Evolutionary conservation across 371 early-diverging fungal genomes (phyloP).

Genomic region (Smittium mucronatum): DNA sequence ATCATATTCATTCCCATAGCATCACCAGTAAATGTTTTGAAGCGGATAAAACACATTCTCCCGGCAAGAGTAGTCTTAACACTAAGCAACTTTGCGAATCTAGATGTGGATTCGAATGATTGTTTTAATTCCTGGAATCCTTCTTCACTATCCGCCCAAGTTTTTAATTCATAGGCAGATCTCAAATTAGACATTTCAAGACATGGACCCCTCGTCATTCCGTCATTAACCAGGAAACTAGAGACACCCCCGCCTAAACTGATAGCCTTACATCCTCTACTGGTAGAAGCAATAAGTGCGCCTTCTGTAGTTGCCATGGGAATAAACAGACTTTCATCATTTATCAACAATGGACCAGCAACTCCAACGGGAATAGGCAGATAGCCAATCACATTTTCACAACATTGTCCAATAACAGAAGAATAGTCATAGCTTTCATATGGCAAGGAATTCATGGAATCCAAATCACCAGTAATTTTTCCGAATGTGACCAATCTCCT

Average conservation of each 20-base stretch:
- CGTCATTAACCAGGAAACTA: slow-evolving; percentile 73
- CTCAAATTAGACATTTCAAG: slow-evolving; percentile 64
- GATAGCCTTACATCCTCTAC: slow-evolving; percentile 94
- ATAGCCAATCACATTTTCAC: slow-evolving; percentile 95
- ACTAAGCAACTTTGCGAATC: slow-evolving; percentile 73
- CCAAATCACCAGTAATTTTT: slow-evolving; percentile 47
- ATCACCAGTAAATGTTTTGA: slow-evolving; percentile 87
- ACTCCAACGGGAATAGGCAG: slow-evolving; percentile 89
- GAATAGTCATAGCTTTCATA: slow-evolving; percentile 72
- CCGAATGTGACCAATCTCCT: slow-evolving; percentile 64
- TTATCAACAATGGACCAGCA: slow-evolving; percentile 75
- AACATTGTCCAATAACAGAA: slow-evolving; percentile 82
- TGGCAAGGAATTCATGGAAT: slow-evolving; percentile 57
- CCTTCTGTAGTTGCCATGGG: slow-evolving; percentile 98
- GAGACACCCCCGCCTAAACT: slow-evolving; percentile 76
- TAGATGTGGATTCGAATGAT: slow-evolving; percentile 78
- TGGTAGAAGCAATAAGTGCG: slow-evolving; percentile 84
- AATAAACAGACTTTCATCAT: slow-evolving; percentile 61
- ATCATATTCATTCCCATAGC: slow-evolving; percentile 99
- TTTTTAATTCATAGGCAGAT: slow-evolving; percentile 55
- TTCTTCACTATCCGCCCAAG: slow-evolving; percentile 53
- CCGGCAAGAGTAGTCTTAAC: slow-evolving; percentile 81
- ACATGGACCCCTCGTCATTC: slow-evolving; percentile 92
- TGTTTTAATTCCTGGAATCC: slow-evolving; percentile 49
- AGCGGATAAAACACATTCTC: slow-evolving; percentile 67